Conservation (phyloP, 257 asterid genomes). For the Solanum sejunctum region DNA sequence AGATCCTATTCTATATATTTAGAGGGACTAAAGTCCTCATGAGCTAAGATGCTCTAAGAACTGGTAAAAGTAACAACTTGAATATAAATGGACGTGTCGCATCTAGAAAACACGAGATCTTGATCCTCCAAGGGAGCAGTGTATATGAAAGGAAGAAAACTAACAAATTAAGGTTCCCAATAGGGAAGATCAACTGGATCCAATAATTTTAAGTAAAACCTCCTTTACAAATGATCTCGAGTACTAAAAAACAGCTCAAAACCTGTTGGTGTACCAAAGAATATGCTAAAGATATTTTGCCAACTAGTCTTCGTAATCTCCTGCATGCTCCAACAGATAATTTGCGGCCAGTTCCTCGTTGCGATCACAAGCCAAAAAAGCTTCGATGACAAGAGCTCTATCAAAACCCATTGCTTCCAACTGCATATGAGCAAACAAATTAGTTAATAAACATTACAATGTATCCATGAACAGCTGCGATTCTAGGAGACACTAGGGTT, state of each 20-base stretch:
- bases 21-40: background rate
- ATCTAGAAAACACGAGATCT: background rate
- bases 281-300: background rate
- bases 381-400: slow-evolving; percentile 81
- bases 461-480: background rate
- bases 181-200: background rate
- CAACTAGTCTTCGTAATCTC: slow-evolving; percentile 62
- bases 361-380: slow-evolving; percentile 92
- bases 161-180: background rate
- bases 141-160: background rate
- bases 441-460: background rate
- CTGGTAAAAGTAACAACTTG: background rate
- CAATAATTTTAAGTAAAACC: background rate
- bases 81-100: background rate
- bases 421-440: slow-evolving; percentile 15
- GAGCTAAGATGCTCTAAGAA: background rate
- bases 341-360: slow-evolving; percentile 84
- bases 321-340: slow-evolving; percentile 76
- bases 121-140: background rate
- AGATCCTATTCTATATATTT: background rate
- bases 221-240: background rate
- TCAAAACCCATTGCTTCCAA: slow-evolving; percentile 95
- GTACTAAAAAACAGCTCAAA: background rate
- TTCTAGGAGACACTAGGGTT: background rate
- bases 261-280: background rate